Conservation (phyloP, 495 filamentous ascomycete genomes). For the Pyrenula aspistea region DNA sequence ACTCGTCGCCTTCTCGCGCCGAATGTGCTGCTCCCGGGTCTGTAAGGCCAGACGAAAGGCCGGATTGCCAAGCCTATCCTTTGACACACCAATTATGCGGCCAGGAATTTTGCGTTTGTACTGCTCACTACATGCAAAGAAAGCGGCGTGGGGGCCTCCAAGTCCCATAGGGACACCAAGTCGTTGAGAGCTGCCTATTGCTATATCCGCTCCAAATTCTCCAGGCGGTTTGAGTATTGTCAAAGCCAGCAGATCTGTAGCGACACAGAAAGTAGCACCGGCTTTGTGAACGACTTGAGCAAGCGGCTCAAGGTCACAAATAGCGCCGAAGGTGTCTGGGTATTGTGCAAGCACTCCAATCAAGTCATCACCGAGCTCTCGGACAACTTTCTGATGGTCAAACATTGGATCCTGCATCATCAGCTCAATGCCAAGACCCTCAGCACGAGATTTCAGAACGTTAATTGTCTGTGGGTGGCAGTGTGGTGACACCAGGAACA, state of each 20-base stretch:
- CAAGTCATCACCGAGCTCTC: slow-evolving; percentile 67
- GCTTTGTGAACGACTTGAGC: slow-evolving; percentile 68
- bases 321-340: slow-evolving; percentile 77
- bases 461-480: slow-evolving; percentile 86
- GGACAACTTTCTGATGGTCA: slow-evolving; percentile 47
- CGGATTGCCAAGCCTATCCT: slow-evolving; percentile 73
- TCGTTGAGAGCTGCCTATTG: slow-evolving; percentile 90
- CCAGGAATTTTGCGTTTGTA: slow-evolving; percentile 95
- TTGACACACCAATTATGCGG: slow-evolving; percentile 83
- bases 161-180: slow-evolving; percentile 91
- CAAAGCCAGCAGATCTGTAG: slow-evolving; percentile 83
- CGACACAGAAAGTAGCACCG: slow-evolving; percentile 75
- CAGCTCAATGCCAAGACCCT: slow-evolving; percentile 84
- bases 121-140: slow-evolving; percentile 89
- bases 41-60: slow-evolving; percentile 87
- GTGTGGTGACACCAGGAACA: slow-evolving; percentile 70
- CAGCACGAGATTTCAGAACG: slow-evolving; percentile 77
- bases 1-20: slow-evolving; percentile 95
- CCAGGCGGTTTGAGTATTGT: slow-evolving; percentile 85
- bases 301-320: slow-evolving; percentile 62
- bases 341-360: slow-evolving; percentile 93
- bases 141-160: slow-evolving; percentile 92
- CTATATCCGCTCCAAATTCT: slow-evolving; percentile 94
- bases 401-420: slow-evolving; percentile 57
- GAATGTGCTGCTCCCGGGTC: slow-evolving; percentile 94